A percentile compares a stretch with the other conserved stretches of the same genome.
These are phyloP conservation scores for Madurella fahalii DNA, from an alignment of 2,329 filamentous ascomycete species.

Conservation along the genomic window DNA sequence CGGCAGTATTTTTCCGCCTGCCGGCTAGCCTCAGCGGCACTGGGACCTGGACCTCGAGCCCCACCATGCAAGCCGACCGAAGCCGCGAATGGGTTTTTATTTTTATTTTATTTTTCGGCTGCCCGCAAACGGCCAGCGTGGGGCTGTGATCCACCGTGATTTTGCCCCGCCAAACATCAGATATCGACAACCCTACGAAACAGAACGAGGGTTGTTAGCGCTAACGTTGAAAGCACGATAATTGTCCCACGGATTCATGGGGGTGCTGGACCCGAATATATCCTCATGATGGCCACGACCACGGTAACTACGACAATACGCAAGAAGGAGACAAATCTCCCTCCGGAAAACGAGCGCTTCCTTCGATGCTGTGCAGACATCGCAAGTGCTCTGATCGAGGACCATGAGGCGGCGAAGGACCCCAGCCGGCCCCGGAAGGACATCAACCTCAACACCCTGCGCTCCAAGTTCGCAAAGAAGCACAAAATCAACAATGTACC, in stretches of 20 bases:
- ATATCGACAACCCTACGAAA: not conserved
- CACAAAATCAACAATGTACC: constrained; percentile 84
- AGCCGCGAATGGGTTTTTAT: not conserved
- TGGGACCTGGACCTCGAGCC: no score
- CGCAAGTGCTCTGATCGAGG: constrained; percentile 87
- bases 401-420: constrained; percentile 79
- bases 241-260: no score
- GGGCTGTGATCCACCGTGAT: not conserved
- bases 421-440: constrained; percentile 71
- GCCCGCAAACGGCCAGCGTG: not conserved
- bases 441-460: constrained; percentile 85
- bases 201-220: no score
- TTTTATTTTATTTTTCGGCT: not conserved
- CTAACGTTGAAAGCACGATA: no score
- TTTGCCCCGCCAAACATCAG: constrained; percentile 8
- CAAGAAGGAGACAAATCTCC: constrained; percentile 68
- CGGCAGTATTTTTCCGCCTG: constrained; percentile 17
- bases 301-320: constrained; percentile 61
- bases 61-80: not conserved
- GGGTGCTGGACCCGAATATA: no score
- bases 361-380: constrained; percentile 94
- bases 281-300: constrained; percentile 30
- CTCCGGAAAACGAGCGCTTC: constrained; percentile 91
- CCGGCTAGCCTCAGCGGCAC: not conserved
- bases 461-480: constrained; percentile 86